Evolutionary conservation across 2,329 filamentous ascomycete species (phyloP), one percentile per base, ranked within the genome.

Genomic region (Trichophyton equinum): DNA sequence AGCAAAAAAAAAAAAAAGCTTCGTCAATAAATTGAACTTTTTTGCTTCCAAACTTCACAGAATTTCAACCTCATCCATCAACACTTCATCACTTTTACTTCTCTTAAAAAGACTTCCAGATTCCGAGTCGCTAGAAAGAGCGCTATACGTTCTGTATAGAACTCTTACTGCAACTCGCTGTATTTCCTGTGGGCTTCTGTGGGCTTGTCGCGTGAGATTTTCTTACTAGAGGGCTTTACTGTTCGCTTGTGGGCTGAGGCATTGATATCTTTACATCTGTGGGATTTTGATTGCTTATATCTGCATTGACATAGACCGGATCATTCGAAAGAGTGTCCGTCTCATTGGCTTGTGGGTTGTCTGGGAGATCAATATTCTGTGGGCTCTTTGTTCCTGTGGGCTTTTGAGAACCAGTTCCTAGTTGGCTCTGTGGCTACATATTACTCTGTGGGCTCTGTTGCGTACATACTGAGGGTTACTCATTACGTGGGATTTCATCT

Each of bases 101-200:
- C 55, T 47, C 58, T 64, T 60, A 22, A 60, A 62, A 46, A 46
- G 72, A 71, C 71, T 67, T 73, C 68, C 27, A 30, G 9, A 73
- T 67, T 70, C 68, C 71, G 70, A 57, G 30, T 57, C 30, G 15
- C 15, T 40, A 25, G 7, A 42, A 56, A 33, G 51, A 56, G 51
- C 18, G 11, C 18, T 56, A 38, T 38, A 56, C 51, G 27, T 56
- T 57, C 55, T 57, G 55, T 57, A 25, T 57, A 38, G 18, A 18
- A 66, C 68, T 70, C 68, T 71, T 11, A 38, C 18, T 40, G 33
- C 8, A 42, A 42, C 30, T 57, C 33, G 55, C 4, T 42, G n/a
- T 2, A 38, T n/a, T 38, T 18, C 70, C 71, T 71, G 71, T 75
- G 73, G 73, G 73, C 71, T 68, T 69, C 66, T 67, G 72, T 74